Conservation (phyloP, 1,139 yeast genomes). For the Geotrichum klebahnii region DNA sequence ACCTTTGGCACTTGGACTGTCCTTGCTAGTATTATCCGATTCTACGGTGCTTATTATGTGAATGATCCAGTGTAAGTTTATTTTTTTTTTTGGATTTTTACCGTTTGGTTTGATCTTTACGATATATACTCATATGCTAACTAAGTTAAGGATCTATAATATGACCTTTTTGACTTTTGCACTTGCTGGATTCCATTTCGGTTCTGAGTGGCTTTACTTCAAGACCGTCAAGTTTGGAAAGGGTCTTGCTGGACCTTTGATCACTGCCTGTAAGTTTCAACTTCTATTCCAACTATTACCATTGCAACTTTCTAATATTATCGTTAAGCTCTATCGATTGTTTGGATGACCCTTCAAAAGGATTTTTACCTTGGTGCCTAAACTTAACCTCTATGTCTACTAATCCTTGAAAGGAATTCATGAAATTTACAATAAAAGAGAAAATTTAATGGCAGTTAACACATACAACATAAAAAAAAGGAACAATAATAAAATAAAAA, state of each 20-base stretch:
- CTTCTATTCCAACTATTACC: not conserved
- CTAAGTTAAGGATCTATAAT: constrained; percentile 50
- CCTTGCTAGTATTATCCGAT: constrained; percentile 75
- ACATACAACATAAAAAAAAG: not conserved
- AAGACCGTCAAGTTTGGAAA: constrained; percentile 79
- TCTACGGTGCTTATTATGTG: constrained; percentile 79
- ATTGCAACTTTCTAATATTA: not conserved
- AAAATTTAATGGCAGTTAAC: not conserved
- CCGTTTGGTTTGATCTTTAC: not conserved
- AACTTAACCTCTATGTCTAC: not conserved
- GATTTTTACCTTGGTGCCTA: constrained; percentile 37
- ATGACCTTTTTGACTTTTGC: constrained; percentile 77
- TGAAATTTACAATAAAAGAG: not conserved
- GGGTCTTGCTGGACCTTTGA: constrained; percentile 83
- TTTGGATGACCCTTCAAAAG: constrained; percentile 49
- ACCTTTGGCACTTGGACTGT: constrained; percentile 98
- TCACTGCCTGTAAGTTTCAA: constrained; percentile 44
- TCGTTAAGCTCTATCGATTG: constrained; percentile 36
- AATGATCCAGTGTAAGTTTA: constrained; percentile 49
- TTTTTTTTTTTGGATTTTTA: not conserved
- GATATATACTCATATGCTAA: not conserved
- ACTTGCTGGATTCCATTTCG: constrained; percentile 80
- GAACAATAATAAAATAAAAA: not conserved
- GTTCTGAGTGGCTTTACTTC: constrained; percentile 74
- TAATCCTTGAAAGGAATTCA: not conserved